Evolutionary conservation across 208 protist genomes (phyloP), one percentile per base, ranked within the genome.

Genomic region (Herpetomonas tarakana): DNA sequence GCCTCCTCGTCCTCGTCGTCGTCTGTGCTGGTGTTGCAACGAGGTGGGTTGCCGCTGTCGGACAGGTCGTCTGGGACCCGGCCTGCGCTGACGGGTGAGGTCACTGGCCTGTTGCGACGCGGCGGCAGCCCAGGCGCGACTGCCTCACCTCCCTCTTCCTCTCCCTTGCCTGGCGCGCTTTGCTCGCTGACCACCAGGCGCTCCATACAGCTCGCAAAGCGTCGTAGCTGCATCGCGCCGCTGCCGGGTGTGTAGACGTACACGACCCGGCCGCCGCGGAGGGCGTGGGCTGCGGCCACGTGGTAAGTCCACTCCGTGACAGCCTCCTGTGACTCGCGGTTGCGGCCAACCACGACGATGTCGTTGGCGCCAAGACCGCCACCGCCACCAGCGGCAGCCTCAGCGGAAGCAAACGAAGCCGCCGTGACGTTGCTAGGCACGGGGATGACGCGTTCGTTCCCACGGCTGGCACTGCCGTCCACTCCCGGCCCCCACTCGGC

Each of bases 201-300:
- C 62, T 88, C 81, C 3, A 88, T 55, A 6, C 60, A 51, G 29
- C 68, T 54, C 28, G 71, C 71, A 59, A 87, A 81, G 4, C 51
- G 39, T 1, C 65, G 44, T 18, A 83, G 62, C 14, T 59, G 56
- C 52, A 88, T 83, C 3, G 56, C 62, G 0, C 62, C 51, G 27
- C 65, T 74, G 14, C 73, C 75, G 0, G 83, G 83, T 0, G 72
- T 50, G 39, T 63, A 71, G 1, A 86, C 28, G 58, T 77, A 76
- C 18, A 82, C 69, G 4, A 86, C 83, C 29, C 51, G 54, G 1
- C 83, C 83, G 12, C 79, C 83, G 4, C 59, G 64, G 28, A 74
- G 58, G 6, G 76, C 54, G 56, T 90, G 83, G 2, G 60, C 58
- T 0, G 78, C 83, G 2, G 76, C 79, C 0, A 86, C 59, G 9